phyloP scores from a whole-genome alignment of 495 filamentous ascomycete species.

The Aspergillus ellipticus region DNA sequence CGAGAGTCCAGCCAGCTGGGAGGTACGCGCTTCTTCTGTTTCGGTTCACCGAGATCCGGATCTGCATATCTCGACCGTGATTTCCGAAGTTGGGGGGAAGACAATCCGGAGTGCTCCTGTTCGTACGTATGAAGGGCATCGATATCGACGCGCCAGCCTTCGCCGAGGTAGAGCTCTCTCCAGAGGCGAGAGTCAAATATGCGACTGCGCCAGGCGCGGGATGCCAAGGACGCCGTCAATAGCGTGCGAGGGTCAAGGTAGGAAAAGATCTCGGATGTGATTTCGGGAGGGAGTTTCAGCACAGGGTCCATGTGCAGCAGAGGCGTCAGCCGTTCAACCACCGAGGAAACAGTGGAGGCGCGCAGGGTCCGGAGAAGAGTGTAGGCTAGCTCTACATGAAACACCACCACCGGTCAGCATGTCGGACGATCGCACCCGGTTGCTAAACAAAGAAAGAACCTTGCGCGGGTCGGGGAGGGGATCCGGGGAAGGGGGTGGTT shows the following conservation, averaged over 20 bases:
- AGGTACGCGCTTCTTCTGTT: slow-evolving; percentile 50
- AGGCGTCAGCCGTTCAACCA: slow-evolving; percentile 71
- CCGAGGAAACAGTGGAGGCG: slow-evolving; percentile 68
- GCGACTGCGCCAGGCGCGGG: slow-evolving; percentile 74
- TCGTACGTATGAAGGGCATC: slow-evolving; percentile 67
- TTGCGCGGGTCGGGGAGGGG: neutral
- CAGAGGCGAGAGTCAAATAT: slow-evolving; percentile 84
- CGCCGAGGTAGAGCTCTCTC: slow-evolving; percentile 71
- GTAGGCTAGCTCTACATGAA: slow-evolving; percentile 45
- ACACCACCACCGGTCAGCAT: slow-evolving; percentile 2
- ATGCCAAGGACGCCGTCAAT: slow-evolving; percentile 71
- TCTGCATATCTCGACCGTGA: slow-evolving; percentile 41
- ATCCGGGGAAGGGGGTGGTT: neutral
- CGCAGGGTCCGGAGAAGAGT: slow-evolving; percentile 66
- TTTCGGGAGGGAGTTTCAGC: slow-evolving; percentile 76
- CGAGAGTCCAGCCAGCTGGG: slow-evolving; percentile 40
- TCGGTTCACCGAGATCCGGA: slow-evolving; percentile 43
- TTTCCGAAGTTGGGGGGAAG: slow-evolving; percentile 43
- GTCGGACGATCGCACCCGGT: slow-evolving; percentile 8
- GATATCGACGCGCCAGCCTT: slow-evolving; percentile 77
- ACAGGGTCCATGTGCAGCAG: slow-evolving; percentile 91
- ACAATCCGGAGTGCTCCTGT: slow-evolving; percentile 45
- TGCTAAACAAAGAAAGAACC: neutral
- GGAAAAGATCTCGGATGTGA: slow-evolving; percentile 82
- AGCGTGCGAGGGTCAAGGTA: slow-evolving; percentile 76